Base-by-base conservation (phyloP, 192 early-diverging fungal genomes). In the Umbelopsis sp. region DNA sequence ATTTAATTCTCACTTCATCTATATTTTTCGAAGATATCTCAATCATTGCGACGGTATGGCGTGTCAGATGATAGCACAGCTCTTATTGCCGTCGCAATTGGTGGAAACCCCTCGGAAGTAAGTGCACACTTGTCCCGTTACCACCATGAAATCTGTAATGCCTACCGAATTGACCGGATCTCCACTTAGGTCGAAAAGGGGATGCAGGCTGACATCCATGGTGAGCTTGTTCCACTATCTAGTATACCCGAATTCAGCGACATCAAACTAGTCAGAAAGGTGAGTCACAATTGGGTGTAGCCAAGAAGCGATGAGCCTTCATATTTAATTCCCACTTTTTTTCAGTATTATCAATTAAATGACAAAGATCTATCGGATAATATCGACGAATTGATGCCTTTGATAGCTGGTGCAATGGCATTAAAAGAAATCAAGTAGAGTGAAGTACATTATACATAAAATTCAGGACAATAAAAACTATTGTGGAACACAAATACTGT, bases 341-440 rank as follows among this genome's bases (percentile, higher is more conserved):
- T 34, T 20, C 72, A 85, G 85, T 83, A 79, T 67, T 88, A 88
- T 69, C 81, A 84, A 71, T 72, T 85, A n/a, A 78, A 72, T 34
- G 68, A 76, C 50, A 72, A 75, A 32, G 50, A 62, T 31, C 17
- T 62, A 5, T 32, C 75, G 29, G 74, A 75, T n/a, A 76, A 82
- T 65, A 53, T 66, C 50, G 68, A 82, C 7, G 74, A 65, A 29
- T 74, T 88, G 7, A 76, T 86, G 77, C 73, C 80, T 52, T 71
- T 81, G 36, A 76, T 86, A 29, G 71, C 79, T 65, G 83, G 87
- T 44, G 71, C 84, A 21, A 88, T 88, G 51, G 83, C 87, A 7
- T 74, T 86, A 45, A 88, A 88, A 70, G 72, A 73, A 47, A 36
- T 62, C 7, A 62, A 62, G 56, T 62, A 62, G 26, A 34, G 14